phyloP scores from a whole-genome alignment of 345 rosid species.

The Rhizophora apiculata region DNA sequence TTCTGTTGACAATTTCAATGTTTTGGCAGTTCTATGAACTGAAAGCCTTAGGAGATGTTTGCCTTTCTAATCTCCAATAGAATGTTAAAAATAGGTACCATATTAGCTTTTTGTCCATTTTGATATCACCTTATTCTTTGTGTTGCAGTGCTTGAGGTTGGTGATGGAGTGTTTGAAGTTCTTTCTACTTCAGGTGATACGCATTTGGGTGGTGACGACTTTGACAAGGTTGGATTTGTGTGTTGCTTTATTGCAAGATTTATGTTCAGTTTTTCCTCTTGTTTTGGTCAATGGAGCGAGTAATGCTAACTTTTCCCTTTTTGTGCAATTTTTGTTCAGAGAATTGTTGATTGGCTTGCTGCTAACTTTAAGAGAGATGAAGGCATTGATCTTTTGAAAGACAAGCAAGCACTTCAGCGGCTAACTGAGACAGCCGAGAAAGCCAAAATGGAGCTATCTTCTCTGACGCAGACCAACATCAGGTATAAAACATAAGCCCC shows the following conservation, averaged over 20 bases:
- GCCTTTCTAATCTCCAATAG: no score
- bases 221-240: conserved; percentile 60
- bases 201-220: conserved; percentile 97
- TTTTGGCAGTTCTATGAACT: no score
- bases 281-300: not conserved
- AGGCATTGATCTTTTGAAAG: conserved; percentile 93
- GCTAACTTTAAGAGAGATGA: conserved; percentile 70
- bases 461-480: conserved; percentile 84
- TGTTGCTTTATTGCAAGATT: not conserved
- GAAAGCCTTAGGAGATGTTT: no score
- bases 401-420: conserved; percentile 97
- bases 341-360: conserved; percentile 96
- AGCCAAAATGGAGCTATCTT: conserved; percentile 95
- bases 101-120: no score
- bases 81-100: no score
- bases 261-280: not conserved
- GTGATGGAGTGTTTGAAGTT: conserved; percentile 98
- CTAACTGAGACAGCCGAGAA: conserved; percentile 93
- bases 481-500: conserved; percentile 35
- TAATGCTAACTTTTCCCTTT: not conserved
- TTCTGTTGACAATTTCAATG: no score
- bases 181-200: conserved; percentile 98
- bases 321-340: conserved; percentile 36
- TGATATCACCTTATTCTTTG: not conserved
- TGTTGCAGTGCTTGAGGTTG: conserved; percentile 81